phyloP scores from a whole-genome alignment of 1,284 basidiomycete species.

The Gymnopus androsaceus region DNA sequence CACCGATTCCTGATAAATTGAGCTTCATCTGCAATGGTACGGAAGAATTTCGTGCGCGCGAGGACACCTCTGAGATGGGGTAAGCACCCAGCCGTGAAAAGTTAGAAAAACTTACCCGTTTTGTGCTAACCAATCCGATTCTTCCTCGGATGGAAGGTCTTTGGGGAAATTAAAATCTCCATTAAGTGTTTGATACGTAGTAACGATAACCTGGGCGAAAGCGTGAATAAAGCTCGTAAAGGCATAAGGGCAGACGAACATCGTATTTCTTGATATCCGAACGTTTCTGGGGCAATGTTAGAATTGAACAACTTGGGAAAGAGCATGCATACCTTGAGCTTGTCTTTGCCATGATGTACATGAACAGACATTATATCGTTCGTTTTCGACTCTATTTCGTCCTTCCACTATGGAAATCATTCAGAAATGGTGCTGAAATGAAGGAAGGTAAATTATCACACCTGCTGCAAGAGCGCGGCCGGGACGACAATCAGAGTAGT shows the following conservation, averaged over 20 bases:
- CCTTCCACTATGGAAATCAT: constrained; percentile 56
- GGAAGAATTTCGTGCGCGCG: constrained; percentile 57
- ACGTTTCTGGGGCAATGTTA: constrained; percentile 17
- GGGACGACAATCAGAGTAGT: constrained; percentile 71
- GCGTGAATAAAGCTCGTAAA: constrained; percentile 5
- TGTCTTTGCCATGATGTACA: constrained; percentile 68
- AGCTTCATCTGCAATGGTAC: constrained; percentile 69
- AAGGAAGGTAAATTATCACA: constrained; percentile 22
- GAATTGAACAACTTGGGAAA: constrained; percentile 28
- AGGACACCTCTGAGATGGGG: constrained; percentile 48
- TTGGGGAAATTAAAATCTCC: constrained; percentile 53
- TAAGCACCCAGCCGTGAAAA: not conserved
- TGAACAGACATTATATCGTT: constrained; percentile 65
- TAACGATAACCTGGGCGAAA: constrained; percentile 57
- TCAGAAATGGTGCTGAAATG: not conserved
- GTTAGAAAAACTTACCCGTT: constrained; percentile 43
- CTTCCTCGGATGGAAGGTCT: constrained; percentile 46
- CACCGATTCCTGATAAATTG: constrained; percentile 70
- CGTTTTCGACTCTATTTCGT: constrained; percentile 65
- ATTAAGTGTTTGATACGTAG: constrained; percentile 66
- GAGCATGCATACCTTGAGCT: constrained; percentile 45
- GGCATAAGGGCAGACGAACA: constrained; percentile 41
- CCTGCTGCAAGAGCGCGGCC: constrained; percentile 67
- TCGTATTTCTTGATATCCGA: constrained; percentile 54
- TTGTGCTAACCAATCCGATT: constrained; percentile 46